Base-by-base conservation (phyloP, 116 monocot genomes). In the Cymodocea nodosa region DNA sequence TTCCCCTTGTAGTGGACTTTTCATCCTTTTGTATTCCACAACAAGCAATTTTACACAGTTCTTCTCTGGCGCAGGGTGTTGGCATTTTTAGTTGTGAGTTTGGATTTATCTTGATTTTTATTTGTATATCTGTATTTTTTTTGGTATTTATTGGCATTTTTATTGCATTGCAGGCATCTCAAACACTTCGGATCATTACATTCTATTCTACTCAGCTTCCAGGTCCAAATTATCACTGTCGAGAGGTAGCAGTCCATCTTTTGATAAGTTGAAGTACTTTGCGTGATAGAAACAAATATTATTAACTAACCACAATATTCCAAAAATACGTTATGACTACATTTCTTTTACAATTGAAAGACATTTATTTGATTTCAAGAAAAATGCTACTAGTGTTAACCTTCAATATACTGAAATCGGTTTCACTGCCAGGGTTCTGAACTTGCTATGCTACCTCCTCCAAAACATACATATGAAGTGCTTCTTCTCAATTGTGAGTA, bases 171-270 rank as follows among this genome's bases (percentile, higher is more conserved):
- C 83, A 95, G 95, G 73, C 81, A 51, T 95, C 81, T 56, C 95
- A 95, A 61, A 19, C 74, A 20, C 74, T 95, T 18, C 68, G 95
- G 60, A 87, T 95, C 24, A 62, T 95, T 69, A 90, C 95, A 50
- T 95, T 95, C 76, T 95, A 95, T 76, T 85, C 95, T 55, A 95
- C 95, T 25, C 87, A 85, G 65, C 90, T 95, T 67, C 95, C 95
- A 44, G 95, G 95, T 63, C 90, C 95, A 35, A 95, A 90, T 59
- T 95, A 95, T 70, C 95, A 95, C 24, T 95, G 95, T 73, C 95
- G 85, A 36, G 90, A 90, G 95, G 95, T 95, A 74, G 15, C 15
- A 19, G 0, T 22, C 15, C 6, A 4, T 18, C 17, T n/a, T 36
- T 35, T 61, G 61, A 7, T 39, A 5, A 36, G 35, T 61, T n/a